These are phyloP conservation scores for Aegilops longissima DNA, from an alignment of 176 grass and related monocot genomes.

Conservation along the genomic window DNA sequence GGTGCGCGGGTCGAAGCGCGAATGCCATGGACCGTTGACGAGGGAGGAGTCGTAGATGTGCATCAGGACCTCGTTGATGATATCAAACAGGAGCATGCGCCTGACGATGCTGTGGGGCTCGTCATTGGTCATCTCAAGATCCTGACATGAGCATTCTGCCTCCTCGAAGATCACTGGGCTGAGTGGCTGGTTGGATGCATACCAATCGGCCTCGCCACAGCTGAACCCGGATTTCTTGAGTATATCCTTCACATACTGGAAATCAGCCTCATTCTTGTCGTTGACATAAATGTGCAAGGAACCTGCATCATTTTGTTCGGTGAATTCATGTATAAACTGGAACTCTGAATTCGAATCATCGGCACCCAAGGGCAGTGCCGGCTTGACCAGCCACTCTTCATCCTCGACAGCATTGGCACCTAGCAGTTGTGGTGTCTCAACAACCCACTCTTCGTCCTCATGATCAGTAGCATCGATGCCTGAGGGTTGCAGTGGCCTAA, in stretches of 20 bases:
- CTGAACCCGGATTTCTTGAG: constrained; percentile 79
- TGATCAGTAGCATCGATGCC: not conserved
- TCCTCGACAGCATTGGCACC: constrained; percentile 27
- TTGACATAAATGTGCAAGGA: constrained; percentile 53
- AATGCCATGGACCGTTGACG: constrained; percentile 41
- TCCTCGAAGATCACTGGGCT: constrained; percentile 65
- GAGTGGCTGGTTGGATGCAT: constrained; percentile 53
- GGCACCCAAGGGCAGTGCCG: constrained; percentile 7
- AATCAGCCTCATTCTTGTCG: constrained; percentile 79
- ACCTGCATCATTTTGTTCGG: constrained; percentile 19
- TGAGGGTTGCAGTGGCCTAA: constrained; percentile 23
- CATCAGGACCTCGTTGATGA: constrained; percentile 82
- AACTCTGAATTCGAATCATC: constrained; percentile 34
- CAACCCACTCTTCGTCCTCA: constrained; percentile 42
- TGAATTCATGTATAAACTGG: constrained; percentile 25
- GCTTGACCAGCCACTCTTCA: constrained; percentile 45
- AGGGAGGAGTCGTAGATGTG: constrained; percentile 64
- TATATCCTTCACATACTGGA: constrained; percentile 79
- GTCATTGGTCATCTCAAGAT: constrained; percentile 8
- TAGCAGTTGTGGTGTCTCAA: constrained; percentile 20
- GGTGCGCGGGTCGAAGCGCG: constrained; percentile 32
- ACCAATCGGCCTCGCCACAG: constrained; percentile 52
- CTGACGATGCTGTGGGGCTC: constrained; percentile 47
- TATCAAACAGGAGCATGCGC: constrained; percentile 90
- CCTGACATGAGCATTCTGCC: constrained; percentile 51